These are phyloP conservation scores for Ceratocystis papillata DNA, from an alignment of 2,329 filamentous ascomycete genomes.

Conservation along the genomic window DNA sequence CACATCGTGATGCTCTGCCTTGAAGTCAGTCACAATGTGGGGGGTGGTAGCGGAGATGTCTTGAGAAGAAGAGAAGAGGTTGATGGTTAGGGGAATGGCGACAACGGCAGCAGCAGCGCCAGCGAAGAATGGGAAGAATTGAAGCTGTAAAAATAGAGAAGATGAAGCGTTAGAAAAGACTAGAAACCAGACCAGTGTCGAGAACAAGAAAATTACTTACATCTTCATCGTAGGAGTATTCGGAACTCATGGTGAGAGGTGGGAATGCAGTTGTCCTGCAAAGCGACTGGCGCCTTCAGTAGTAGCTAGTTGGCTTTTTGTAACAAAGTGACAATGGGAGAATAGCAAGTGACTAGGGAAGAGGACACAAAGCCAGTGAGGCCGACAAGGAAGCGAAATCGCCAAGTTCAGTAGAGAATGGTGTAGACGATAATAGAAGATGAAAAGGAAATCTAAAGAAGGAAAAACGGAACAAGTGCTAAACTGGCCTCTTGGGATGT, in stretches of 20 bases:
- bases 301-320: neutral
- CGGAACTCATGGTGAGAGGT: conserved; percentile 63
- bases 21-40: conserved; percentile 45
- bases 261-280: conserved; percentile 22
- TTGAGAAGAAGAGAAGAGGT: conserved; percentile 45
- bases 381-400: neutral
- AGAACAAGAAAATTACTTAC: conserved; percentile 33
- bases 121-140: conserved; percentile 99
- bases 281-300: neutral
- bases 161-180: conserved; percentile 1
- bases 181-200: neutral
- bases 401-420: neutral
- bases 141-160: conserved; percentile 46
- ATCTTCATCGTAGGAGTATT: conserved; percentile 98
- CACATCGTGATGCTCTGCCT: conserved; percentile 69
- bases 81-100: conserved; percentile 83
- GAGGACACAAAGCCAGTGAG: neutral
- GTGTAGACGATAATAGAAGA: neutral
- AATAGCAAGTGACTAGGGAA: neutral
- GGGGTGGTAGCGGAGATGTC: conserved; percentile 11
- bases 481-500: conserved; percentile 1
- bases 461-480: conserved; percentile 10
- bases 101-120: conserved; percentile 79
- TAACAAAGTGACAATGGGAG: neutral
- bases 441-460: conserved; percentile 1